These are phyloP conservation scores for Nephelium lappaceum DNA, from an alignment of 345 rosid species.

Conservation along the genomic window DNA sequence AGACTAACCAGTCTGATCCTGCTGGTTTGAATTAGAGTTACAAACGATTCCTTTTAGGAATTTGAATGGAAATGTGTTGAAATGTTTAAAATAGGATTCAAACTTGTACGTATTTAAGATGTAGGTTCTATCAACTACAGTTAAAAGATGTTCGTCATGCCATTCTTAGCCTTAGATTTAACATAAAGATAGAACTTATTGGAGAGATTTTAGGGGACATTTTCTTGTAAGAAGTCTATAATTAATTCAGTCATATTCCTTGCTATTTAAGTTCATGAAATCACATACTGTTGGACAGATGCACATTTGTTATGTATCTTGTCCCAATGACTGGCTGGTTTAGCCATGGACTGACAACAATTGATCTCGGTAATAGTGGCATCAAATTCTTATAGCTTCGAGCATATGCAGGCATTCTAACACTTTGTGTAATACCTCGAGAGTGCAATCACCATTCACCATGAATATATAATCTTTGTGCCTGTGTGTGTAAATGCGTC, in stretches of 20 bases:
- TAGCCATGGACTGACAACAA: background rate
- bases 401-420: background rate
- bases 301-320: background rate
- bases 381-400: background rate
- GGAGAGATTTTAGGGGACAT: background rate
- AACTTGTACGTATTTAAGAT: background rate
- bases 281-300: background rate
- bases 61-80: background rate
- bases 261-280: background rate
- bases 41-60: background rate
- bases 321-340: background rate
- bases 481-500: background rate
- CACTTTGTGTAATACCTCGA: background rate
- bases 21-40: background rate
- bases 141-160: background rate
- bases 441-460: background rate
- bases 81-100: background rate
- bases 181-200: background rate
- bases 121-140: background rate
- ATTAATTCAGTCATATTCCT: background rate
- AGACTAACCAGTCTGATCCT: background rate
- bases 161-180: background rate
- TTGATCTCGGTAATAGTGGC: background rate
- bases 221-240: background rate
- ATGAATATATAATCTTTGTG: background rate